A percentile compares a stretch with the other conserved stretches of the same genome.
phyloP scores from a whole-genome alignment of 78 protist genomes.

The Speleostelium caveatum region DNA sequence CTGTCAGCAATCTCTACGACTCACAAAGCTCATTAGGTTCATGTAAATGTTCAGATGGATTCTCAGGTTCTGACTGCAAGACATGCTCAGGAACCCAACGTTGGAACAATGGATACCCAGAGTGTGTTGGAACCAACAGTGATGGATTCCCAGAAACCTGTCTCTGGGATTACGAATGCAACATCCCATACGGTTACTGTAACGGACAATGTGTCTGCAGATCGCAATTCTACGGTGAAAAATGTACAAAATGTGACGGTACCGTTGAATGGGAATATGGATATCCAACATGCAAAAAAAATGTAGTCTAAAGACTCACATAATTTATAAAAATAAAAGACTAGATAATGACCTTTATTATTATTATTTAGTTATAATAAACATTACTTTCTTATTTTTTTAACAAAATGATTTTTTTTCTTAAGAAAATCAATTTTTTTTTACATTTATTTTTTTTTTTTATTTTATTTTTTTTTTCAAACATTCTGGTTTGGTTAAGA shows the following conservation, averaged over 20 bases:
- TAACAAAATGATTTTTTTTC: no score
- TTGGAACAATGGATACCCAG: not conserved
- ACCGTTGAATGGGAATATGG: not conserved
- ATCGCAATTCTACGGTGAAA: not conserved
- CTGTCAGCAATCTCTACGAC: no score
- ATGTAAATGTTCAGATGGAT: not conserved
- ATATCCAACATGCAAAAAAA: conserved; percentile 13
- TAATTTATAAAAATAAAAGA: no score
- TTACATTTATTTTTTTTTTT: not conserved
- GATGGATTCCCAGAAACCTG: not conserved
- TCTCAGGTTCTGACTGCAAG: not conserved
- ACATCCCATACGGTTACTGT: conserved; percentile 7
- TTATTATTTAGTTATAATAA: no score
- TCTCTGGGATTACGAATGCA: conserved; percentile 1
- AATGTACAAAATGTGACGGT: conserved; percentile 11
- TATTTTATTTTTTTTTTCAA: no score
- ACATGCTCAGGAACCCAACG: not conserved
- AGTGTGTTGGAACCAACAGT: not conserved
- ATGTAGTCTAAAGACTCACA: no score
- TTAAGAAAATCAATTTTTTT: no score
- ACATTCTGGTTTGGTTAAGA: no score
- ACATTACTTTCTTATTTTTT: no score
- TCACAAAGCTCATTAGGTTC: not conserved
- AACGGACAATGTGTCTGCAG: conserved; percentile 1
- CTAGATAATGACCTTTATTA: no score